Evolutionary conservation across 768 basidiomycete species (phyloP).

Genomic region (Phylloporus arenicola): DNA sequence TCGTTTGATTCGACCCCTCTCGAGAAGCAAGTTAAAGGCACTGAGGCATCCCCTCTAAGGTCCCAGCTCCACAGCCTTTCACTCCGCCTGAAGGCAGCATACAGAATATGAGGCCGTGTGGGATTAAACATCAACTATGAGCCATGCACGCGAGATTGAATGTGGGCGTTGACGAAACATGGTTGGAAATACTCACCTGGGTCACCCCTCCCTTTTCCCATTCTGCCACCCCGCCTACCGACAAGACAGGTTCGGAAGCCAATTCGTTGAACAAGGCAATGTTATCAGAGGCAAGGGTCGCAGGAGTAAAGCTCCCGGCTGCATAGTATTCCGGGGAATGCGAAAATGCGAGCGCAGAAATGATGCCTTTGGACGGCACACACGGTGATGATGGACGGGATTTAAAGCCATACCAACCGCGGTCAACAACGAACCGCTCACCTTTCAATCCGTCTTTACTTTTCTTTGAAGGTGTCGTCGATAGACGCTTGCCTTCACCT

Average conservation of each 20-base stretch:
- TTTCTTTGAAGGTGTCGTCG: conserved; percentile 68
- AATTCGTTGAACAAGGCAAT: conserved; percentile 65
- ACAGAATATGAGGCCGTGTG: conserved; percentile 61
- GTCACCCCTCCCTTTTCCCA: conserved; percentile 36
- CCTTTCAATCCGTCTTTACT: conserved; percentile 87
- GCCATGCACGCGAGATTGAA: background rate
- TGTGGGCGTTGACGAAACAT: background rate
- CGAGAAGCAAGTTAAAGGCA: conserved; percentile 36
- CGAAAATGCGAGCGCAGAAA: conserved; percentile 79
- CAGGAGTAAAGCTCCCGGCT: conserved; percentile 66
- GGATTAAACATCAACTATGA: conserved; percentile 75
- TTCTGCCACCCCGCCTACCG: conserved; percentile 50
- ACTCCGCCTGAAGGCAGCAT: conserved; percentile 67
- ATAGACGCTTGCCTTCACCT: conserved; percentile 66
- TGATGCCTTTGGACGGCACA: conserved; percentile 55
- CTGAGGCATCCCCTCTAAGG: conserved; percentile 50
- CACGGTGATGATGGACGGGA: background rate
- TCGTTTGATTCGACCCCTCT: background rate
- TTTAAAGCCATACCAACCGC: background rate
- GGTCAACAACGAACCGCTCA: conserved; percentile 19
- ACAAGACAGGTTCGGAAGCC: conserved; percentile 51
- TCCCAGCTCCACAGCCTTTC: conserved; percentile 72
- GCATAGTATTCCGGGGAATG: conserved; percentile 65
- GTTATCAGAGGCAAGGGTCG: conserved; percentile 41
- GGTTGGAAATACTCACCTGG: conserved; percentile 37